These are phyloP conservation scores for Vickermania spadyakhi DNA, from an alignment of 208 protist genomes.

Conservation along the genomic window DNA sequence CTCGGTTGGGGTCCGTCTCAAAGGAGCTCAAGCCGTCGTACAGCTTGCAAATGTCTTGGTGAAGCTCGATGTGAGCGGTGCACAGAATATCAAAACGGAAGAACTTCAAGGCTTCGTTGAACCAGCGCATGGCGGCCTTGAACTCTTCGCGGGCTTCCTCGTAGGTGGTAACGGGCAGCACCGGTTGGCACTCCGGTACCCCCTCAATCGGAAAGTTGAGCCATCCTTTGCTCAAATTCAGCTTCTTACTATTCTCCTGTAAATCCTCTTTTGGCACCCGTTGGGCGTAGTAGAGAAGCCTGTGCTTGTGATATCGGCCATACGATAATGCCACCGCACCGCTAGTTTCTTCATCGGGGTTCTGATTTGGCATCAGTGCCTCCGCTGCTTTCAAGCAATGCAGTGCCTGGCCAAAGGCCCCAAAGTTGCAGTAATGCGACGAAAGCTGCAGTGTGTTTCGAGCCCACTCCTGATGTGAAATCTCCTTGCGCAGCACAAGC, in stretches of 20 bases:
- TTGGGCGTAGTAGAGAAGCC: constrained; percentile 56
- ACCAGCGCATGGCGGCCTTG: constrained; percentile 46
- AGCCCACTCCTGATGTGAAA: constrained; percentile 66
- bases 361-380: constrained; percentile 49
- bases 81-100: constrained; percentile 77
- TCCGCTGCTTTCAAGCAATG: constrained; percentile 81
- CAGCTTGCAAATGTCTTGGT: constrained; percentile 54
- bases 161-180: constrained; percentile 43
- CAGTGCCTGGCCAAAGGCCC: constrained; percentile 62
- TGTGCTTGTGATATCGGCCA: constrained; percentile 63
- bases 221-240: constrained; percentile 27
- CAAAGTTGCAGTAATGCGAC: constrained; percentile 55
- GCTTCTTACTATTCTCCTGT: not conserved
- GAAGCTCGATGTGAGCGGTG: constrained; percentile 77
- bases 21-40: constrained; percentile 52
- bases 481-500: constrained; percentile 70
- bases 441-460: constrained; percentile 78
- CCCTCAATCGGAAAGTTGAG: constrained; percentile 52
- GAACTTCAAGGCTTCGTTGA: constrained; percentile 63
- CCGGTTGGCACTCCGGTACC: constrained; percentile 19
- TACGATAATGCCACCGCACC: constrained; percentile 64
- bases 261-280: not conserved
- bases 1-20: constrained; percentile 40
- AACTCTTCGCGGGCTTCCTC: constrained; percentile 69
- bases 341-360: constrained; percentile 24